phyloP scores from a whole-genome alignment of 352 stramenopile species.

The Pythium monospermum region DNA sequence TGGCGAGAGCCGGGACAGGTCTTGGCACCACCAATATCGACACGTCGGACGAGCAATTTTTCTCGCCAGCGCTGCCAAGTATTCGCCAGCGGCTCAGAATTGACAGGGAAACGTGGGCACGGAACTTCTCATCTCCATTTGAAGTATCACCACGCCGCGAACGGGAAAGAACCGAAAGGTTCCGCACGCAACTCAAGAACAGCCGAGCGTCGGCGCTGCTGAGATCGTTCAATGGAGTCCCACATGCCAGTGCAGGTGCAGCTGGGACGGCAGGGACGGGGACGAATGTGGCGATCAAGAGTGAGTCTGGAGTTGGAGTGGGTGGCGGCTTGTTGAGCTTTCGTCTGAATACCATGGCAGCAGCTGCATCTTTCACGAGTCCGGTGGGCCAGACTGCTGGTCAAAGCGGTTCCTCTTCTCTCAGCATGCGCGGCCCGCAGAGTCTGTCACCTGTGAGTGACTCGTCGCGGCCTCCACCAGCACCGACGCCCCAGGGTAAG shows the following conservation, averaged over 20 bases:
- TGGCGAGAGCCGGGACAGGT: too few species aligned
- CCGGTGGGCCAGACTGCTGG: neutral
- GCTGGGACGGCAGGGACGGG: neutral
- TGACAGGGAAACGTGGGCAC: conserved; percentile 60
- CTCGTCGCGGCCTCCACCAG: conserved; percentile 6
- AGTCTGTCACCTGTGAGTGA: conserved; percentile 28
- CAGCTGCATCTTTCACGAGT: conserved; percentile 11
- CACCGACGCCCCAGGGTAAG: conserved; percentile 6
- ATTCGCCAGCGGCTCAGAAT: conserved; percentile 57
- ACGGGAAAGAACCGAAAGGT: conserved; percentile 43
- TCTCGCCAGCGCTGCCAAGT: conserved; percentile 51
- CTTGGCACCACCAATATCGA: too few species aligned
- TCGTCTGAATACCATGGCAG: conserved; percentile 1
- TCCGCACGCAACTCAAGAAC: conserved; percentile 40
- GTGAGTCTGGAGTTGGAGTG: conserved; percentile 3
- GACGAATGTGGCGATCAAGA: conserved; percentile 11
- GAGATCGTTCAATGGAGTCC: conserved; percentile 10
- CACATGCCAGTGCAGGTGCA: neutral
- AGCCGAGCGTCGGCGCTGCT: conserved; percentile 22
- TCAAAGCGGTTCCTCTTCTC: neutral
- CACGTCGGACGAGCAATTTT: conserved; percentile 28
- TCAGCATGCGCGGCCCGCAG: too few species aligned
- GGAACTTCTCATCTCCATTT: conserved; percentile 66
- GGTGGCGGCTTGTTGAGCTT: conserved; percentile 2
- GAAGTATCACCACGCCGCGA: conserved; percentile 46